Percentiles rank a stretch among this genome's conserved stretches.
phyloP scores from a whole-genome alignment of 345 rosid species.

The Syzygium aromaticum region DNA sequence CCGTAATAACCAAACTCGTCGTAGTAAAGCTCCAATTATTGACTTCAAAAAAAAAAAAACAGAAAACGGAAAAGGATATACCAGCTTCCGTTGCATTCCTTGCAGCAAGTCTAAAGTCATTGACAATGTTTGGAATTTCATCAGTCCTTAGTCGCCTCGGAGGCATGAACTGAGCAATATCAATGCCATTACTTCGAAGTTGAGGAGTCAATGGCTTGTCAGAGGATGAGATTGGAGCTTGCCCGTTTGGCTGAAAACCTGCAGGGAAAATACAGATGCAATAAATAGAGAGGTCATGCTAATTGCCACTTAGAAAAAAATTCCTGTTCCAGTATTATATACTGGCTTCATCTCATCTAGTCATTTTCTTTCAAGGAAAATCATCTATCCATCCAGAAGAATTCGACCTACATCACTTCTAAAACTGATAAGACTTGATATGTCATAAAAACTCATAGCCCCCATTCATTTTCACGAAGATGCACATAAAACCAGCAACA shows the following conservation, averaged over 20 bases:
- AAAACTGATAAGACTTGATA: neutral
- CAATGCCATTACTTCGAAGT: constrained; percentile 29
- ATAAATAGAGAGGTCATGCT: neutral
- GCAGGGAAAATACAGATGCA: neutral
- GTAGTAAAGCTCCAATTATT: neutral
- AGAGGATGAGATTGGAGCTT: constrained; percentile 50
- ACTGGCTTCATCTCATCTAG: neutral
- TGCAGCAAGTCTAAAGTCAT: constrained; percentile 65
- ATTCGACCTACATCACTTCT: neutral
- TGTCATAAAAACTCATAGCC: neutral
- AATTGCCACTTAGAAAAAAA: neutral
- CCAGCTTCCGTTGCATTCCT: constrained; percentile 79
- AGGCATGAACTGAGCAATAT: constrained; percentile 29
- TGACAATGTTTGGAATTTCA: constrained; percentile 62
- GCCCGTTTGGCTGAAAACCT: constrained; percentile 61
- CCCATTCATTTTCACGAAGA: neutral
- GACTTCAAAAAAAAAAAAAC: neutral
- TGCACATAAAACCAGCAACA: neutral
- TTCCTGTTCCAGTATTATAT: neutral
- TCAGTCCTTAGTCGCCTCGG: constrained; percentile 50
- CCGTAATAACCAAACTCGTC: neutral
- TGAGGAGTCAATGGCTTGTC: constrained; percentile 47
- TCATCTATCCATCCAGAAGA: neutral
- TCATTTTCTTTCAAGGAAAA: neutral
- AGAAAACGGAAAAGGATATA: neutral